Base-by-base conservation (phyloP, 2,329 filamentous ascomycete species). In the Penicillium sp. region DNA sequence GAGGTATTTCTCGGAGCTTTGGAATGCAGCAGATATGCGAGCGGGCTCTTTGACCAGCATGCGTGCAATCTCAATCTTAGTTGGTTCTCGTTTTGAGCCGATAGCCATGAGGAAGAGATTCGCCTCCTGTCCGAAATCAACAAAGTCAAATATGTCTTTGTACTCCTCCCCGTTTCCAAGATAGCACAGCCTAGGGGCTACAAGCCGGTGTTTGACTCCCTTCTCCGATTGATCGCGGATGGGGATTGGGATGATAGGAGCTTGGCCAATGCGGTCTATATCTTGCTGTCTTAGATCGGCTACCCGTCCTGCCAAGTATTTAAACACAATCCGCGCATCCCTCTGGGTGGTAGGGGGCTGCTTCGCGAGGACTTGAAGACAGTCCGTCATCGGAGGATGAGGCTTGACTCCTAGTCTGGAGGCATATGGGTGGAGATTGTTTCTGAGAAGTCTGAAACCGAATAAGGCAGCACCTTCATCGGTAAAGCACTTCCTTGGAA, bases 81-180 rank as follows among this genome's bases (percentile, higher is more conserved):
- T 94, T 4, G 93, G 93, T 67, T 98, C 91, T 55, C 81, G 83
- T 69, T 95, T 96, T 3, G 89, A 91, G 9, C 93, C 93, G 56
- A 90, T 88, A 54, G 87, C 87, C 59, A 89, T 80, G 17, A 98
- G 72, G 62, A 98, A 98, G 0, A 85, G 76, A 61, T 97, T 97
- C 2, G 88, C 91, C 64, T 91, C 83, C 31, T 77, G 73, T 0
- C 91, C 89, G 71, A 96, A 98, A 65, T 97, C 87, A 13, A 97
- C 90, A 68, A 96, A 98, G 64, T 97, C 89, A 58, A 98, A 95
- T 29, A 98, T 94, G 29, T 95, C 87, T 10, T 82, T 85, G 61
- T 94, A 98, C 57, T 83, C 77, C 48, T 80, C 73, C 45, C 78
- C 75, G 31, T 78, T 75, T 8, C 93, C 93, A 2, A 98, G 76